A percentile compares a stretch with the other conserved stretches of the same genome.
phyloP scores from a whole-genome alignment of 805 yeast species.

The Pichia phayaonensis region DNA sequence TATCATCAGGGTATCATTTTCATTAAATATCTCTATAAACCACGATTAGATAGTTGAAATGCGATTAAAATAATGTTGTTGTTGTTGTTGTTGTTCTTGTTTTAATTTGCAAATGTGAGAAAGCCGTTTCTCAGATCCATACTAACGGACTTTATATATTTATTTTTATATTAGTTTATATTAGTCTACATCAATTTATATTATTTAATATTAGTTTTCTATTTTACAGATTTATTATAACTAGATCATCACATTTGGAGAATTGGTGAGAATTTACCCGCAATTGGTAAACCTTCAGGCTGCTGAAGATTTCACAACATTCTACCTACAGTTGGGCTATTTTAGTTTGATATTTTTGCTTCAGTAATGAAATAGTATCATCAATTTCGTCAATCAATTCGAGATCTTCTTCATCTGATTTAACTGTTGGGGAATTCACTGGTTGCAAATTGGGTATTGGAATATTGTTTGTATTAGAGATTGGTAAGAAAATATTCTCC shows the following conservation, averaged over 20 bases:
- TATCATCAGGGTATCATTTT: neutral
- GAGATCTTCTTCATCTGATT: neutral
- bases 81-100: too few relatives aligned
- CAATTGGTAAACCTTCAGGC: neutral
- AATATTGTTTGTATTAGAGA: neutral
- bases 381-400: neutral
- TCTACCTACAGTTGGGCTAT: neutral
- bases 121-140: too few relatives aligned
- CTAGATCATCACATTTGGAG: too few relatives aligned
- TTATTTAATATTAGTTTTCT: too few relatives aligned
- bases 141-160: too few relatives aligned
- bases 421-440: neutral
- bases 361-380: slow-evolving; percentile 10
- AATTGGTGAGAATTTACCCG: neutral
- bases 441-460: neutral
- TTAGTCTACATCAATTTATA: too few relatives aligned
- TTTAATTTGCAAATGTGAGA: too few relatives aligned
- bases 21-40: neutral
- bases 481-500: neutral
- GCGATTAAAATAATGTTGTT: too few relatives aligned
- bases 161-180: too few relatives aligned
- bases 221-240: neutral
- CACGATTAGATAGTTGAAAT: too few relatives aligned
- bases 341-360: slow-evolving; percentile 6
- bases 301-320: neutral